Evolutionary conservation across 1,284 basidiomycete species (phyloP), one percentile per base, ranked within the genome.

Genomic region (Cutaneotrichosporon spelunceum): DNA sequence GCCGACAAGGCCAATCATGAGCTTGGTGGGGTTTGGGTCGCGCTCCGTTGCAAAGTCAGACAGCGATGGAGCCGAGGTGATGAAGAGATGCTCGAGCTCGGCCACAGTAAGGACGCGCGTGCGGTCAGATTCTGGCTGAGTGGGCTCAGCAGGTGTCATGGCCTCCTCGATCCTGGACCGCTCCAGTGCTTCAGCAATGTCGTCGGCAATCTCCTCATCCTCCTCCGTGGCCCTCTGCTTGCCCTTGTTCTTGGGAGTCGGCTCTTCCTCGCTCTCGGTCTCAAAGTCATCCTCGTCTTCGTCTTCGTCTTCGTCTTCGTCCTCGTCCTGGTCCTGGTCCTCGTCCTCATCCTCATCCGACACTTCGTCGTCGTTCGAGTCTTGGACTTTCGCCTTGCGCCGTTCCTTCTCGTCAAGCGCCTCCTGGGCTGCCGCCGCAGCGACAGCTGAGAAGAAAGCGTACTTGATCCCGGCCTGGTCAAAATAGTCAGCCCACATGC

Each of bases 391-490:
- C 8, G 75, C 78, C 49, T 74, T 71, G 56, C 77, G 61, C 50
- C 68, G 66, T 60, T 68, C 63, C 62, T 71, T 71, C 73, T 57
- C 83, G 29, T 86, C 84, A 14, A 86, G 87, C 75, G 80, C 78
- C 63, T 91, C 84, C 67, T 95, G 93, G 24, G 91, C 74, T 8
- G 91, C 93, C 10, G 88, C 84, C 14, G 93, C 93, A 79, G 93
- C 89, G 13, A 89, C 85, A 6, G 96, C 96, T 30, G 95, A 99
- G 83, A 96, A 99, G 79, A 99, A 99, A 0, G 92, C 93, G 72
- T 92, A 98, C 63, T 83, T 83, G 53, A 98, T 84, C 8, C 85
- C 84, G 70, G 91, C 83, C 21, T 82, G 73, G 64, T 97, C 93
- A 72, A 99, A 97, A 78, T 96, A 93, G 70, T 94, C 88, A 29